Base-by-base conservation (phyloP, 495 filamentous ascomycete genomes). In the Talaromyces trachyspermus region DNA sequence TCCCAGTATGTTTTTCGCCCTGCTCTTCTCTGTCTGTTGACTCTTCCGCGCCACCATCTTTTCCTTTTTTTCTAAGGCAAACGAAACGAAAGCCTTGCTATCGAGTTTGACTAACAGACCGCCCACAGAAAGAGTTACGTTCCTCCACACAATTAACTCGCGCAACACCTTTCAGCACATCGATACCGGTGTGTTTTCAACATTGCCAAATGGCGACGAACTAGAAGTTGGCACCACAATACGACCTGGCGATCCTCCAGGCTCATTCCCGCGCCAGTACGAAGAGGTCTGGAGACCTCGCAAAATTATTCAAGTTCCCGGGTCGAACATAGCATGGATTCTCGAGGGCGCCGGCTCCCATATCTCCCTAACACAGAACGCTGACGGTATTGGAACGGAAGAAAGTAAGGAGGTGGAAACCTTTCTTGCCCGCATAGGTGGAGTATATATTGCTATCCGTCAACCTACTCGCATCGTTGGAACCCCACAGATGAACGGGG, bases 381-480 rank as follows among this genome's bases (percentile, higher is more conserved):
- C 44, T 35, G 53, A 58, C 43, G 44, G 41, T 10, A 37, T 45
- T 8, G 29, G 49, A 6, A 23, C 47, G 11, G 43, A 43, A 17
- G 51, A 54, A 12, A 61, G 57, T 14, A 57, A 56, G 10, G 53
- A 58, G 39, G 39, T 55, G 4, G 54, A 56, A 14, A 70, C 57
- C 0, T 71, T 71, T 49, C 22, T 66, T 25, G 68, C 59, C 8
- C 56, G 62, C 15, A 54, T 68, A 27, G 65, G 64, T 56, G 63
- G 66, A 0, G 62, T 58, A 0, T 71, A 60, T 57, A 17, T 71
- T 29, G 66, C 55, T n/a, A 24, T 71, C 6, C 56, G 57, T 4
- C 68, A 71, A 49, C 27, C 56, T 2, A 44, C 53, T 26, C 59
- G 61, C 4, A 42, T 52, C 25, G 51, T 60, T 8, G 51, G 48